Evolutionary conservation across 129 eudicot species (phyloP), one percentile per base, ranked within the genome.

Genomic region (Sambucus nigra): DNA sequence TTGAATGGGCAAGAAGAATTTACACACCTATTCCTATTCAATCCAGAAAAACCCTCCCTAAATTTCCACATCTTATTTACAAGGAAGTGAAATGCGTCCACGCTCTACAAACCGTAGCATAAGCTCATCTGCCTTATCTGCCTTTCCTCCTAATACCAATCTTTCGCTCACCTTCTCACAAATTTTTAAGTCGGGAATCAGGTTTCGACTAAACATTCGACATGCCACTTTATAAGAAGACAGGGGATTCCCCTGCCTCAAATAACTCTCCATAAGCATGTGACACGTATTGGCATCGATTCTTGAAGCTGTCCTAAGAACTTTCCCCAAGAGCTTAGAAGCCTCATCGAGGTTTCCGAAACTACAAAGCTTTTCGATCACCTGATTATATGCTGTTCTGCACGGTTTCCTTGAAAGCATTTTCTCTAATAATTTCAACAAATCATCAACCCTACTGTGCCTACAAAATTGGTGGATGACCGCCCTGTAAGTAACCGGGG

Each of bases 161-260:
- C 66, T 67, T 53, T 81, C 76, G 51, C 94, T 63, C 33, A 89
- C 79, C 53, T 79, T 80, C 67, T 81, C 77, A 64, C 94, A 89
- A 35, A 89, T 59, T 49, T 69, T 84, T 29, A 84, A 58, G 38
- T 85, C 88, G 22, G 95, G 98, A 58, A 78, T 59, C 70, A 89
- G 61, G 69, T 89, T 84, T 20, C 86, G 80, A 18, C 66, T 59
- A 62, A 89, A 89, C 95, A 89, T 89, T 48, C 88, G 69, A 74
- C 80, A 79, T 13, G 86, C 94, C 49, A 89, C 94, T 53, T 71
- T 78, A 70, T 89, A 85, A 2, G 95, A 65, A 18, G 63, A 66
- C 44, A 69, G 25, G 11, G 95, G 81, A 59, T 71, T 63, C 14
- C 87, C 88, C 33, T 69, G 71, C 39, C 46, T 81, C 51, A 84